phyloP scores from a whole-genome alignment of 2,329 filamentous ascomycete genomes.

The Lachnellula suecica region DNA sequence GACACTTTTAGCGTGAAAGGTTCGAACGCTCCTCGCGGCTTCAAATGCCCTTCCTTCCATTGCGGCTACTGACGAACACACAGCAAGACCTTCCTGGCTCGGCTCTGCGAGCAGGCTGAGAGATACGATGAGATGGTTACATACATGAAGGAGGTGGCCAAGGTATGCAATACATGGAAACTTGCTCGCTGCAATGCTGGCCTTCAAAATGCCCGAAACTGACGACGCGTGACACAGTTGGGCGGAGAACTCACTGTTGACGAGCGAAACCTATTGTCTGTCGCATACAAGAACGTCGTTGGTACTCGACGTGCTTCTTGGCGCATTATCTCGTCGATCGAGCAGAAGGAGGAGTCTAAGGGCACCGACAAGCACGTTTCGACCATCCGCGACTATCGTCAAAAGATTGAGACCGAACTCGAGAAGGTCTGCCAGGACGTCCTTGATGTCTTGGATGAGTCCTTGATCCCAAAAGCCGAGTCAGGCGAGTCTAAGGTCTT shows the following conservation, averaged over 20 bases:
- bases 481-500: slow-evolving; percentile 99
- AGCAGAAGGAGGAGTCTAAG: slow-evolving; percentile 99
- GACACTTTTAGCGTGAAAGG: slow-evolving; percentile 34
- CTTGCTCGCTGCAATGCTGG: slow-evolving; percentile 23
- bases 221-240: slow-evolving; percentile 41
- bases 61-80: slow-evolving; percentile 27
- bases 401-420: slow-evolving; percentile 97
- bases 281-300: slow-evolving; percentile 99
- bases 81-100: slow-evolving; percentile 99
- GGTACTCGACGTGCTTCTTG: slow-evolving; percentile 97
- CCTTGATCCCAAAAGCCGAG: slow-evolving; percentile 92
- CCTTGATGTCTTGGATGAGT: slow-evolving; percentile 89
- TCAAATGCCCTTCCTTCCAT: neutral
- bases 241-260: slow-evolving; percentile 83
- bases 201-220: slow-evolving; percentile 13
- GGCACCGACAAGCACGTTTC: slow-evolving; percentile 91
- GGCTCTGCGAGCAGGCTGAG: slow-evolving; percentile 99
- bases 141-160: slow-evolving; percentile 99
- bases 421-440: slow-evolving; percentile 99
- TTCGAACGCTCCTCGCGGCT: slow-evolving; percentile 17
- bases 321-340: slow-evolving; percentile 99
- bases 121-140: slow-evolving; percentile 99
- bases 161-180: slow-evolving; percentile 51
- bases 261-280: slow-evolving; percentile 97
- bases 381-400: slow-evolving; percentile 94